These are phyloP conservation scores for Moringa oleifera DNA, from an alignment of 345 rosid species.

Conservation along the genomic window DNA sequence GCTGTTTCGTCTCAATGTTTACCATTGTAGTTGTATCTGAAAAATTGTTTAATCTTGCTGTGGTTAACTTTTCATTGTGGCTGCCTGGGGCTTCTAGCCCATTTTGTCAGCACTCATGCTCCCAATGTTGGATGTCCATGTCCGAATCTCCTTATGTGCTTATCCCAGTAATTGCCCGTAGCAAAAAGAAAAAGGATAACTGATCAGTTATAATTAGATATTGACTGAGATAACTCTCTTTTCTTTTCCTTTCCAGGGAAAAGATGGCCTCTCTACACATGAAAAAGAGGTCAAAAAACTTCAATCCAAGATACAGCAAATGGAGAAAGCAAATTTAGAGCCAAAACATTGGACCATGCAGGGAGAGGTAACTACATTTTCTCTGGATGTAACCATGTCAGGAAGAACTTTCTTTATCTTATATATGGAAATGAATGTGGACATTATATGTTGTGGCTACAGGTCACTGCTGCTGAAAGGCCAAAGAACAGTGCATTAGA, in stretches of 20 bases:
- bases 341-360: conserved; percentile 92
- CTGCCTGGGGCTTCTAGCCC: no score
- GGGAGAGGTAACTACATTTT: conserved; percentile 71
- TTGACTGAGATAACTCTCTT: conserved; percentile 1
- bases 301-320: conserved; percentile 58
- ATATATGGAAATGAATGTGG: background rate
- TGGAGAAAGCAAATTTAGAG: conserved; percentile 90
- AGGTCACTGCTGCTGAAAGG: conserved; percentile 86
- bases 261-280: conserved; percentile 59
- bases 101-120: no score
- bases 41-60: no score
- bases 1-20: conserved; percentile 5
- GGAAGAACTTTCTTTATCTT: background rate
- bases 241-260: conserved; percentile 31
- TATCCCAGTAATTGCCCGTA: background rate
- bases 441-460: conserved; percentile 2
- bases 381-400: background rate
- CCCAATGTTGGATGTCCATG: no score
- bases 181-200: no score
- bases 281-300: conserved; percentile 60
- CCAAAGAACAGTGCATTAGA: conserved; percentile 94
- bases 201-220: no score
- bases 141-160: background rate
- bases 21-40: background rate
- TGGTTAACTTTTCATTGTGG: no score